These are phyloP conservation scores for Seminavis robusta DNA, from an alignment of 108 stramenopile species.

Conservation along the genomic window DNA sequence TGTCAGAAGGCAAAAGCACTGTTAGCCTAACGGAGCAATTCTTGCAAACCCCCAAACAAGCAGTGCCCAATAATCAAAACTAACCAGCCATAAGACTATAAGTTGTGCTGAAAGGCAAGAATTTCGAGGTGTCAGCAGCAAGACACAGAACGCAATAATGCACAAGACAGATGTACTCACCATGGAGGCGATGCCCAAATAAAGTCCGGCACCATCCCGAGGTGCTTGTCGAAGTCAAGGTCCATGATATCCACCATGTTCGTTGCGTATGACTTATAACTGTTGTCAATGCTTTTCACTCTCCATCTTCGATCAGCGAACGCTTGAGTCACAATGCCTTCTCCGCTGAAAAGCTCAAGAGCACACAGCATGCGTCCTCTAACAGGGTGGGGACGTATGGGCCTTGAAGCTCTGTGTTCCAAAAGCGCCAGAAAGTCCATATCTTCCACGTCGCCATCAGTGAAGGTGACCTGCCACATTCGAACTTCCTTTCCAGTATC, in stretches of 20 bases:
- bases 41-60: too few relatives aligned
- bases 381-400: background rate
- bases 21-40: too few relatives aligned
- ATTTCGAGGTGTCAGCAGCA: too few relatives aligned
- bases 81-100: too few relatives aligned
- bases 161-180: too few relatives aligned
- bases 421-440: constrained; percentile 14
- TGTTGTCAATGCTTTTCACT: constrained; percentile 4
- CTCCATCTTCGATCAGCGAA: background rate
- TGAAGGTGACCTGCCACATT: constrained; percentile 11
- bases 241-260: constrained; percentile 5
- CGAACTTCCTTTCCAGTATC: background rate
- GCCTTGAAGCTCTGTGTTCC: constrained; percentile 1
- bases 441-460: constrained; percentile 13
- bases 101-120: too few relatives aligned
- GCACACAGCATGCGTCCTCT: constrained; percentile 1
- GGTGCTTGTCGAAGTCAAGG: background rate
- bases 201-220: constrained; percentile 33
- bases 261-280: constrained; percentile 7
- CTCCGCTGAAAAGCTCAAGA: constrained; percentile 14
- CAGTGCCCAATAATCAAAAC: too few relatives aligned
- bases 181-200: constrained; percentile 45
- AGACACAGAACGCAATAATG: too few relatives aligned
- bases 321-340: constrained; percentile 9
- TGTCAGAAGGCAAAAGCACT: constrained; percentile 13